Conservation (phyloP, 352 stramenopile species). For the Globisporangium uncinulatum region DNA sequence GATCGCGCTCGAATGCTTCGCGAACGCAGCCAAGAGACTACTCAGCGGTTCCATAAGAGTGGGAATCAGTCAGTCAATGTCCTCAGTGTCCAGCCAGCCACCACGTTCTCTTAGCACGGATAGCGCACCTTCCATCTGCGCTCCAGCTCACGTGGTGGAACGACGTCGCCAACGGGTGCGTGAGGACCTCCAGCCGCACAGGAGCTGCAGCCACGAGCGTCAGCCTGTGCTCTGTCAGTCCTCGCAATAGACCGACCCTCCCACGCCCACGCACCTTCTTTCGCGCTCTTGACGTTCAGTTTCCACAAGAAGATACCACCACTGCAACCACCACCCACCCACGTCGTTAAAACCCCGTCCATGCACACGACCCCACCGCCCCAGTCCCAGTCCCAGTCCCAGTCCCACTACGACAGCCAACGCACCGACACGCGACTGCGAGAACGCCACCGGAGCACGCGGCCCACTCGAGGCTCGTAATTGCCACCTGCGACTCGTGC, state of each 20-base stretch:
- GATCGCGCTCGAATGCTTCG: slow-evolving; percentile 35
- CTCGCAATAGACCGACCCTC: background rate
- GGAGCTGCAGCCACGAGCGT: slow-evolving; percentile 14
- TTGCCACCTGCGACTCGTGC: slow-evolving; percentile 45
- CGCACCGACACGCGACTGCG: slow-evolving; percentile 56
- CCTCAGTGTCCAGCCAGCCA: background rate
- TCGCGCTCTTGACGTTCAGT: slow-evolving; percentile 29
- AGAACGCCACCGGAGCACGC: slow-evolving; percentile 49
- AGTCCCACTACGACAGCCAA: background rate
- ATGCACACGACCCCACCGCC: background rate
- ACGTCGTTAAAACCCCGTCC: no score
- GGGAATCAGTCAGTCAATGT: background rate
- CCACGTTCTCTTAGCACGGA: background rate
- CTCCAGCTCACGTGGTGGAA: slow-evolving; percentile 69
- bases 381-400: no score
- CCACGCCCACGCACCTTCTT: slow-evolving; percentile 14
- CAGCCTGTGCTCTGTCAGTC: background rate
- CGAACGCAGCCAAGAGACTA: slow-evolving; percentile 54
- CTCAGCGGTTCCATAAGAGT: background rate
- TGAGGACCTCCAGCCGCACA: slow-evolving; percentile 52
- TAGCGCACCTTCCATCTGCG: slow-evolving; percentile 43
- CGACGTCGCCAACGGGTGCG: slow-evolving; percentile 36
- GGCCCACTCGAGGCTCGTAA: slow-evolving; percentile 62
- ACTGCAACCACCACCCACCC: slow-evolving; percentile 9
- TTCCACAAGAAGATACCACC: slow-evolving; percentile 71